A percentile compares a stretch with the other conserved stretches of the same genome.
These are phyloP conservation scores for Zalaria sp. DNA, from an alignment of 2,329 filamentous ascomycete genomes.

Conservation along the genomic window DNA sequence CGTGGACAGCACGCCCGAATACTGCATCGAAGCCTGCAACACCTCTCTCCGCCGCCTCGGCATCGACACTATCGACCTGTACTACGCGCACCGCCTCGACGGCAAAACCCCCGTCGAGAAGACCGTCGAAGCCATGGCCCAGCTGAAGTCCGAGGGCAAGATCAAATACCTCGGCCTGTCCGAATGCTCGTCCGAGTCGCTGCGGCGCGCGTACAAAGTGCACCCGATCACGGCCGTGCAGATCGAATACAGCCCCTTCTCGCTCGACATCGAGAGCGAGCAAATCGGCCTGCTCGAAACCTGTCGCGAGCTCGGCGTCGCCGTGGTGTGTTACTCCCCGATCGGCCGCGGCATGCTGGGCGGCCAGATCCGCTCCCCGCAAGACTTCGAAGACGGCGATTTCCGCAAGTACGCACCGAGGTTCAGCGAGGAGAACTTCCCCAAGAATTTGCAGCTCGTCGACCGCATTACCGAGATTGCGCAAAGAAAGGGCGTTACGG, in stretches of 20 bases:
- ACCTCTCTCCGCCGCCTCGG: slow-evolving; percentile 25
- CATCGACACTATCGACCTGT: slow-evolving; percentile 26
- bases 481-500: slow-evolving; percentile 38
- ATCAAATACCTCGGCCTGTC: slow-evolving; percentile 38
- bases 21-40: slow-evolving; percentile 23
- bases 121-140: slow-evolving; percentile 28
- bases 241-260: slow-evolving; percentile 40
- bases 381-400: slow-evolving; percentile 36
- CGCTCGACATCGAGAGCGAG: slow-evolving; percentile 43
- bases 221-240: slow-evolving; percentile 39
- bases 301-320: slow-evolving; percentile 43
- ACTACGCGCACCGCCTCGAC: slow-evolving; percentile 32
- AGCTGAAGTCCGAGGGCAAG: slow-evolving; percentile 37
- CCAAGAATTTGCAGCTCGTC: slow-evolving; percentile 41
- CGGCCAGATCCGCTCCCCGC: slow-evolving; percentile 30
- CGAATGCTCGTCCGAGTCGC: slow-evolving; percentile 33
- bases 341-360: slow-evolving; percentile 46
- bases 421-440: slow-evolving; percentile 39
- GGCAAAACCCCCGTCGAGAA: slow-evolving; percentile 28
- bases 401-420: slow-evolving; percentile 34
- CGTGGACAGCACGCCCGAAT: slow-evolving; percentile 27
- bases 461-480: slow-evolving; percentile 36
- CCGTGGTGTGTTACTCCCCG: slow-evolving; percentile 44
- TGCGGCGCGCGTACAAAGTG: slow-evolving; percentile 35
- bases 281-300: slow-evolving; percentile 37